These are phyloP conservation scores for Botrytis squamosa DNA, from an alignment of 2,329 filamentous ascomycete genomes.

Conservation along the genomic window DNA sequence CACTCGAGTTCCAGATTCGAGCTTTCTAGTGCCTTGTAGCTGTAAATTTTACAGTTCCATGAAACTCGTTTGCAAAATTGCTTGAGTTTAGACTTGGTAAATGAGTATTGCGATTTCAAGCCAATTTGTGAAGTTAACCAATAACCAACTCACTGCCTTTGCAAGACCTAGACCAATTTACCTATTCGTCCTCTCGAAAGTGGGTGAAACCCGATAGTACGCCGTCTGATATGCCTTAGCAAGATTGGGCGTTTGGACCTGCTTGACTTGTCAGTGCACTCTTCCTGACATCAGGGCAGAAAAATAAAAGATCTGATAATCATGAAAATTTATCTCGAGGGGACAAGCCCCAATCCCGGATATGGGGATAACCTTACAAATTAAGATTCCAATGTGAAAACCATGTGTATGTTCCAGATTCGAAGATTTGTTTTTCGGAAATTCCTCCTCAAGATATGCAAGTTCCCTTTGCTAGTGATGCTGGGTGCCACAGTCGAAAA, in stretches of 20 bases:
- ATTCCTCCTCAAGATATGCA: conserved; percentile 27
- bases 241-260: conserved; percentile 29
- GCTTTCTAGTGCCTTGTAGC: conserved; percentile 15
- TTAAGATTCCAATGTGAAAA: conserved; percentile 15
- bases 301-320: conserved; percentile 20
- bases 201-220: conserved; percentile 35
- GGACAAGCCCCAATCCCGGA: not conserved
- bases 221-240: conserved; percentile 35
- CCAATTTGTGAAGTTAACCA: not conserved
- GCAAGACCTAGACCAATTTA: not conserved
- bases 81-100: not conserved
- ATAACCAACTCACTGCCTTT: not conserved
- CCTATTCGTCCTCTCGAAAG: conserved; percentile 1
- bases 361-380: conserved; percentile 22
- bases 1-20: not conserved
- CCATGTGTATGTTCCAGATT: conserved; percentile 14
- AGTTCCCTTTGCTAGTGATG: conserved; percentile 23
- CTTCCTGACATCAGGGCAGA: conserved; percentile 15
- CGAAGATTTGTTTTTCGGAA: conserved; percentile 6
- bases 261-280: conserved; percentile 31
- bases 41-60: conserved; percentile 20
- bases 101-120: not conserved
- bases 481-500: conserved; percentile 23
- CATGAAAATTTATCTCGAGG: not conserved
- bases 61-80: not conserved